Conservation (phyloP, 352 stramenopile species). For the Albugo laibachii region DNA sequence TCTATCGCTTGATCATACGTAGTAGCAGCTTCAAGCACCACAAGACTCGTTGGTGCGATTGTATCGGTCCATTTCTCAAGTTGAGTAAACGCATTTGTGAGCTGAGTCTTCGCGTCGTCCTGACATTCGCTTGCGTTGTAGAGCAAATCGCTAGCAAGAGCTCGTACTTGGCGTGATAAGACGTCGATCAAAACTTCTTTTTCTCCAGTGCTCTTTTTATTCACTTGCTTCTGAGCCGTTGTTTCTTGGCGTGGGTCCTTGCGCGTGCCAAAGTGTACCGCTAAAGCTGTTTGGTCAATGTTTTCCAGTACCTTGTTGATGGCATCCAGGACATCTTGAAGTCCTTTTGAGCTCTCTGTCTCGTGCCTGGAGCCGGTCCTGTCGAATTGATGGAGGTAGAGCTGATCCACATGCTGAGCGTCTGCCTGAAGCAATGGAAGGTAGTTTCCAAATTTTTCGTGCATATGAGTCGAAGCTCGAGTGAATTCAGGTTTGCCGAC, state of each 20-base stretch:
- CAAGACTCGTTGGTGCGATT: conserved; percentile 25
- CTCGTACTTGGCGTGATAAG: conserved; percentile 44
- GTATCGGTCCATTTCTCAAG: conserved; percentile 68
- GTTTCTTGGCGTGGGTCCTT: conserved; percentile 13
- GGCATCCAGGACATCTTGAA: conserved; percentile 27
- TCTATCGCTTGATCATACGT: not conserved
- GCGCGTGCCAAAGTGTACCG: conserved; percentile 53
- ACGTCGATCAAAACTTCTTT: conserved; percentile 49
- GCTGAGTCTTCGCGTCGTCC: conserved; percentile 26
- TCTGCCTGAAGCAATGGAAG: conserved; percentile 39
- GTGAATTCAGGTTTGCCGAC: conserved; percentile 43
- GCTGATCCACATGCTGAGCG: conserved; percentile 42
- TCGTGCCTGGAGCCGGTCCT: no score
- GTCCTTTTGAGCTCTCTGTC: conserved; percentile 13
- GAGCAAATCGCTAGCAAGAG: conserved; percentile 9
- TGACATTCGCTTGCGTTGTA: conserved; percentile 8
- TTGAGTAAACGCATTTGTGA: conserved; percentile 19
- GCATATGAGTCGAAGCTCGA: conserved; percentile 23
- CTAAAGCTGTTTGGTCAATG: conserved; percentile 46
- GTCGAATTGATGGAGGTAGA: no score
- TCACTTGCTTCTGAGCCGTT: conserved; percentile 34
- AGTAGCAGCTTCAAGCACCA: conserved; percentile 11
- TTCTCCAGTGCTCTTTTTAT: conserved; percentile 55
- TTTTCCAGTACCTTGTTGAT: conserved; percentile 30
- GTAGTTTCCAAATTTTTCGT: conserved; percentile 13